Evolutionary conservation across 305 asterid species (phyloP), one percentile per base, ranked within the genome.

Genomic region (Fraxinus platypoda): DNA sequence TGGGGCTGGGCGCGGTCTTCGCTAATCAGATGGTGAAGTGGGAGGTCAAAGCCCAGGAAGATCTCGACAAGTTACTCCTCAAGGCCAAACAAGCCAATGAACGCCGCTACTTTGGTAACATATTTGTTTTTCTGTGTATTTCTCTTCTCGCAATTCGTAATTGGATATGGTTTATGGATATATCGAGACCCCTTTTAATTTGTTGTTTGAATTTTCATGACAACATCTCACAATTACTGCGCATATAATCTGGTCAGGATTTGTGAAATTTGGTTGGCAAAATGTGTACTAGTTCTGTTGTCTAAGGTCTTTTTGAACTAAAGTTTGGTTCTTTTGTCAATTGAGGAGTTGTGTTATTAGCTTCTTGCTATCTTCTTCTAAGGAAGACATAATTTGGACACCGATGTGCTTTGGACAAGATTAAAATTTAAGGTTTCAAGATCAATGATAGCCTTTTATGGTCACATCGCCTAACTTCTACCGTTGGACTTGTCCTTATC

Each of bases 81-180:
- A 94, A 87, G 90, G 94, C 99, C 84, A 94, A 90, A 85, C 86
- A 89, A 85, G 98, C 99, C 79, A 96, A 96, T 68, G 97, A 96
- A 82, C 90, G 93, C 87, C 99, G 98, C 82, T 95, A 95, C 87
- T 95, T 95, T 73, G 97, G 98, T 95, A 90, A 17, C 33, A 35
- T 62, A 62, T 62, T 71, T 3, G 21, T 78, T 15, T 68, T 35
- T 74, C 70, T 17, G 21, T 64, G 31, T 28, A 30, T 68, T 68
- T 66, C n/a, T 66, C 74, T 26, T 66, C 34, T 25, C 73, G 33
- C n/a, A 25, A 64, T 64, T 66, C 74, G 11, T 68, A 68, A 68
- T 68, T 30, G 21, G 21, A 28, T 68, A 28, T n/a, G 35, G 19
- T 68, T 30, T 12, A 30, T 68, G 37, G 21, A 68, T 68, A 28